Base-by-base conservation (phyloP, 257 asterid species). In the Perilla frutescens region DNA sequence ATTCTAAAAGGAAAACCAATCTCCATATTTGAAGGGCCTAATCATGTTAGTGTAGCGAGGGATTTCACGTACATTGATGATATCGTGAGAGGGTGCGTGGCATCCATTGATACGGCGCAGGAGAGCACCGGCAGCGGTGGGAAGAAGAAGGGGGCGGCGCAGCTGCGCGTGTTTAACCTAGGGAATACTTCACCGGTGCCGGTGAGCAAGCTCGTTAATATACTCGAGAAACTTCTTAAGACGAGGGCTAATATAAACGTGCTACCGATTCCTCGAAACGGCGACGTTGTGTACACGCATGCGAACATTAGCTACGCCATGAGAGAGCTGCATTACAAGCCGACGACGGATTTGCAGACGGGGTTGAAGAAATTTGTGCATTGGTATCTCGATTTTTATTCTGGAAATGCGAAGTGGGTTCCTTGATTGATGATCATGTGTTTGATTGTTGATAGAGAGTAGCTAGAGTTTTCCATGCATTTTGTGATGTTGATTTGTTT, bases 21-120 rank as follows among this genome's bases (percentile, higher is more conserved):
- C 0, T 81, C 90, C 3, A 32, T 91, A 2, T 91, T 83, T 68
- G 88, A 92, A 76, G 97, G 96, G 56, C 89, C 82, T 72, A 78
- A 91, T 66, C 83, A 87, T 72, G 66, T 85, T 0, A 84, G 88
- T 1, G 98, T 93, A 86, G 98, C 97, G 79, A 96, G 98, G 81
- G 98, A 93, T 77, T 93, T 93, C 87, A 93, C 98, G 34, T 93
- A 87, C 88, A 91, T 93, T 3, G 98, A 93, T 29, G 98, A 93
- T 15, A 73, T 93, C 0, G 98, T 89, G 0, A 89, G 84, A 26
- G 98, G 98, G 1, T 93, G 98, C 70, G 32, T 93, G 45, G 97
- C 96, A 0, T 91, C 97, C 3, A 74, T 93, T 1, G 98, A 93
- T 77, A 89, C 98, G 60, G 96, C 98, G 49, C 90, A 88, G 90